A percentile compares a stretch with the other conserved stretches of the same genome.
These are phyloP conservation scores for Rhodamnia rubescens DNA, from an alignment of 345 rosid genomes.

Conservation along the genomic window DNA sequence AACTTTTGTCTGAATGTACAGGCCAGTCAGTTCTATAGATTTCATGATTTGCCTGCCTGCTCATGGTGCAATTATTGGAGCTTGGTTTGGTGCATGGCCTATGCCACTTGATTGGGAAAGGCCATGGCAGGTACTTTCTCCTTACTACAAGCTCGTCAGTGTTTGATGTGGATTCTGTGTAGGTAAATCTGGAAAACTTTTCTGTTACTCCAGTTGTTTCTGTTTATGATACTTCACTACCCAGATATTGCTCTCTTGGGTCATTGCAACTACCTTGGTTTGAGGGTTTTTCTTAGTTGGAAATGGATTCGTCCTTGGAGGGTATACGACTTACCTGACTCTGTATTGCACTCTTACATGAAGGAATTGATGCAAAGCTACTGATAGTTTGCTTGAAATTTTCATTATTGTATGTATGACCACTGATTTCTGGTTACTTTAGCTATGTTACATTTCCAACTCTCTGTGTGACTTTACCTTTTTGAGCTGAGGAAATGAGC, in stretches of 20 bases:
- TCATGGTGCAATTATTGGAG: slow-evolving; percentile 74
- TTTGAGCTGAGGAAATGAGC: background rate
- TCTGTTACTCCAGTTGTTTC: background rate
- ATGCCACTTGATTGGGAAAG: slow-evolving; percentile 99
- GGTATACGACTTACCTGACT: background rate
- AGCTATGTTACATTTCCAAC: background rate
- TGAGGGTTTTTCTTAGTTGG: background rate
- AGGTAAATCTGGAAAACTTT: background rate
- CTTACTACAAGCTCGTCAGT: background rate
- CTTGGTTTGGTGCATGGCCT: slow-evolving; percentile 98
- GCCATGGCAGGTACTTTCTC: slow-evolving; percentile 81
- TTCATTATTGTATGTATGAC: background rate
- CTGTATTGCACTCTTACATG: background rate
- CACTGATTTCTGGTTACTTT: background rate
- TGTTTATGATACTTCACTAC: background rate
- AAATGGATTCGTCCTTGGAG: background rate
- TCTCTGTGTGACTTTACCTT: background rate
- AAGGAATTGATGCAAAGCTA: background rate
- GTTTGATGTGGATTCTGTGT: background rate
- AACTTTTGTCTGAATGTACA: slow-evolving; percentile 5
- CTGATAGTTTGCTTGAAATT: background rate
- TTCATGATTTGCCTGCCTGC: slow-evolving; percentile 70
- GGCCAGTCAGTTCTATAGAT: slow-evolving; percentile 48
- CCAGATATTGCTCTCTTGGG: background rate
- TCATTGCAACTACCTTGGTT: background rate